Conservation (phyloP, 2,329 filamentous ascomycete genomes). For the Neonectria ditissima region DNA sequence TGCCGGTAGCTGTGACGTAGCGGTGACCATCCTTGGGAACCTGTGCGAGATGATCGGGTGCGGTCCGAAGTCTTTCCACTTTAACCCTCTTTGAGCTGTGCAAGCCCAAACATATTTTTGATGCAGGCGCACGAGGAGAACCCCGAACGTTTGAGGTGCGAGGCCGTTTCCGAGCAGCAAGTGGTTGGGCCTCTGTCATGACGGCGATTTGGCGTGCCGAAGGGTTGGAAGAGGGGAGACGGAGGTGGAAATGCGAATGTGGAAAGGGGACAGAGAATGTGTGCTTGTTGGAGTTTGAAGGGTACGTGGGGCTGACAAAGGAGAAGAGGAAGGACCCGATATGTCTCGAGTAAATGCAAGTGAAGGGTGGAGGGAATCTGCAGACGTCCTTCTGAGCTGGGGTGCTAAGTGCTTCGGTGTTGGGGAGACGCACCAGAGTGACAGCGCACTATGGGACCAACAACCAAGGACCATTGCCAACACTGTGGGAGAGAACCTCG, state of each 20-base stretch:
- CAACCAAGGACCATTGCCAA: constrained; percentile 9
- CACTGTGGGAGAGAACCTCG: constrained; percentile 20
- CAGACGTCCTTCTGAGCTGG: background rate
- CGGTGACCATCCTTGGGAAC: constrained; percentile 23
- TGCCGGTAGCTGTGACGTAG: constrained; percentile 31
- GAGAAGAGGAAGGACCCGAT: background rate
- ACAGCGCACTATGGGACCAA: constrained; percentile 17
- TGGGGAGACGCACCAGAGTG: constrained; percentile 25
- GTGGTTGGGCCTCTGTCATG: background rate
- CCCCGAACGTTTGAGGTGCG: constrained; percentile 24
- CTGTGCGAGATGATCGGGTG: constrained; percentile 27
- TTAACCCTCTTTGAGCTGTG: constrained; percentile 16
- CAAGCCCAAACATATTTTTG: constrained; percentile 2
- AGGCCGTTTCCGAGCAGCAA: constrained; percentile 18
- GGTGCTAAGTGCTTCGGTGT: constrained; percentile 2
- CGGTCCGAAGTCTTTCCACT: constrained; percentile 24
- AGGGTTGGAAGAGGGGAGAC: background rate
- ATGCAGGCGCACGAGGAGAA: constrained; percentile 12
- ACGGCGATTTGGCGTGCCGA: background rate
- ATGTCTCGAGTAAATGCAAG: background rate
- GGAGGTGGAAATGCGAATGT: background rate
- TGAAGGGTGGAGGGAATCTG: background rate
- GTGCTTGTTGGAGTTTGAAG: background rate
- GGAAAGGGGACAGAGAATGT: background rate
- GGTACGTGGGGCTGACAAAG: background rate